phyloP scores from a whole-genome alignment of 768 basidiomycete species.

The Agaricus sinodeliciosus region DNA sequence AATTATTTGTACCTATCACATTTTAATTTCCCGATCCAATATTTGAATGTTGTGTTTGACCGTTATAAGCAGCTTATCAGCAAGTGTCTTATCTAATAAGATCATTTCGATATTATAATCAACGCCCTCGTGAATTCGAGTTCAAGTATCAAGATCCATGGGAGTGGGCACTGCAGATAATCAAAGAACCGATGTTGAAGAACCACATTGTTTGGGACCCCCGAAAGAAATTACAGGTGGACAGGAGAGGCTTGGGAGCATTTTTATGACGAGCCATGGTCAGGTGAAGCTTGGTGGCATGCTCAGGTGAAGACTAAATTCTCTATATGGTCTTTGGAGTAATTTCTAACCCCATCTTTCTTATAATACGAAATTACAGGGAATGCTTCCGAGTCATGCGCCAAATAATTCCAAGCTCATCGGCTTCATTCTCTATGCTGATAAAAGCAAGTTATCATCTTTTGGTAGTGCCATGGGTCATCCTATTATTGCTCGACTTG shows the following conservation, averaged over 20 bases:
- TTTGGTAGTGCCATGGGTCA: constrained; percentile 30
- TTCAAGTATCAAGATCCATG: background rate
- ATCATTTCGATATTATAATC: too few relatives aligned
- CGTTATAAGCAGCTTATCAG: too few relatives aligned
- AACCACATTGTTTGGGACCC: constrained; percentile 1
- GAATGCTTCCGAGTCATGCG: too few relatives aligned
- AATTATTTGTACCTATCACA: too few relatives aligned
- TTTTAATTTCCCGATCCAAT: too few relatives aligned
- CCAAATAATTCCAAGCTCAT: constrained; percentile 10
- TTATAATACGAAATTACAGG: too few relatives aligned
- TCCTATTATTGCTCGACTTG: constrained; percentile 26
- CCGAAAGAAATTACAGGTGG: background rate
- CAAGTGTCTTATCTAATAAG: too few relatives aligned
- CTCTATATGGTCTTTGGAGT: too few relatives aligned
- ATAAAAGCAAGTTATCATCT: constrained; percentile 30
- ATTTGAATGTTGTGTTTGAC: too few relatives aligned
- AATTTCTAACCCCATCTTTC: too few relatives aligned
- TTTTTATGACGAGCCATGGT: constrained; percentile 15
- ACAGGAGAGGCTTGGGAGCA: constrained; percentile 2
- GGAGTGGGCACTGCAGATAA: constrained; percentile 3
- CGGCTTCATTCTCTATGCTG: constrained; percentile 29
- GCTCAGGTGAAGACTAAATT: constrained; percentile 12
- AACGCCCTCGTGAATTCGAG: background rate
- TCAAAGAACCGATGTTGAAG: background rate
- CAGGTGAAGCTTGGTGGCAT: constrained; percentile 4